phyloP scores from a whole-genome alignment of 1,139 yeast species.

The Yamadazyma diddensiae region DNA sequence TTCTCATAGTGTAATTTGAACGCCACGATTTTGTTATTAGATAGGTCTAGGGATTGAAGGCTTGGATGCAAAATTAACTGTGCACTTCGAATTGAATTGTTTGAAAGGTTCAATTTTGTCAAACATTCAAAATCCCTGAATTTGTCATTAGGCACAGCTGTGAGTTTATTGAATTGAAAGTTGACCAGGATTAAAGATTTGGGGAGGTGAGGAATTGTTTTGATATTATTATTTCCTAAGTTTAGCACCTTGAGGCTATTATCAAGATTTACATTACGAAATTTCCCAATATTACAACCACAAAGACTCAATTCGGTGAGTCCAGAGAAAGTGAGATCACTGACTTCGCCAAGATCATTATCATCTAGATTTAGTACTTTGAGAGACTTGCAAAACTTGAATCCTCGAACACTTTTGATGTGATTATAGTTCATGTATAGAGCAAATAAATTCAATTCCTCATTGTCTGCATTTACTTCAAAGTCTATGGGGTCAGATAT shows the following conservation, averaged over 20 bases:
- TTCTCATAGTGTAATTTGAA: conserved; percentile 4
- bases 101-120: conserved; percentile 3
- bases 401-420: conserved; percentile 12
- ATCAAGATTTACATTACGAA: conserved; percentile 16
- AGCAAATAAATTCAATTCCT: conserved; percentile 15
- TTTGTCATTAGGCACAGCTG: conserved; percentile 2
- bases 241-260: conserved; percentile 12
- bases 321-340: conserved; percentile 13
- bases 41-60: conserved; percentile 7
- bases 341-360: conserved; percentile 14
- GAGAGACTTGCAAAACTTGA: conserved; percentile 17
- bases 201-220: conserved; percentile 11
- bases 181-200: conserved; percentile 10
- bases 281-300: conserved; percentile 18
- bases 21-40: conserved; percentile 7
- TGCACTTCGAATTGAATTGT: conserved; percentile 4
- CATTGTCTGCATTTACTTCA: conserved; percentile 14
- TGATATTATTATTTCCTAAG: conserved; percentile 17
- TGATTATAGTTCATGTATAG: conserved; percentile 20
- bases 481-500: conserved; percentile 17
- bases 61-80: not conserved
- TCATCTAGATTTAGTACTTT: conserved; percentile 22
- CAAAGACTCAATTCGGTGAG: conserved; percentile 20
- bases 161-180: conserved; percentile 11
- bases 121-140: conserved; percentile 2